phyloP scores from a whole-genome alignment of 331 rosid genomes.

The Cydonia oblonga region DNA sequence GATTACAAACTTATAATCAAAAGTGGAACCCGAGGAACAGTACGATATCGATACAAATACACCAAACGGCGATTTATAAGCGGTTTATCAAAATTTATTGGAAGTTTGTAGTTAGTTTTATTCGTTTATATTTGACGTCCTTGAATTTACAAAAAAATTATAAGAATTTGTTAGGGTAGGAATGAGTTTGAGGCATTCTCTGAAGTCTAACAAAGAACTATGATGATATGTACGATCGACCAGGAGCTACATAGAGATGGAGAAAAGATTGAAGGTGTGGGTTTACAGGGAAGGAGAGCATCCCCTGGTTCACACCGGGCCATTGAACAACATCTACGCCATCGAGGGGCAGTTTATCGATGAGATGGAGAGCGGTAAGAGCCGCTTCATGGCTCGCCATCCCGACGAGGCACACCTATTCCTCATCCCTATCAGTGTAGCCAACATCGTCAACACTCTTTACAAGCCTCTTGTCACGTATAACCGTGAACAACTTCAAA shows the following conservation, averaged over 20 bases:
- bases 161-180: too few species aligned
- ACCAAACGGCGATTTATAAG: neutral
- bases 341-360: slow-evolving; percentile 63
- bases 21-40: neutral
- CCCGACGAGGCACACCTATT: slow-evolving; percentile 58
- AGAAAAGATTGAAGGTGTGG: slow-evolving; percentile 74
- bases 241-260: slow-evolving; percentile 72
- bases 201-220: neutral
- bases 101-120: neutral
- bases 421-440: slow-evolving; percentile 53
- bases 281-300: slow-evolving; percentile 58
- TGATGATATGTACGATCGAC: neutral
- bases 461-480: slow-evolving; percentile 40
- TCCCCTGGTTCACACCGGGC: slow-evolving; percentile 48
- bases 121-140: neutral
- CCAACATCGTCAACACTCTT: slow-evolving; percentile 24
- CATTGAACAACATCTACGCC: slow-evolving; percentile 41
- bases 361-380: slow-evolving; percentile 26
- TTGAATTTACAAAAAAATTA: neutral
- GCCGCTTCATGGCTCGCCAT: slow-evolving; percentile 41
- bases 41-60: neutral
- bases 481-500: slow-evolving; percentile 33
- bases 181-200: too few species aligned
- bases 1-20: neutral
- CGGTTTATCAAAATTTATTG: neutral